Percentiles rank a stretch among this genome's conserved stretches.
Conservation (phyloP, 2,329 filamentous ascomycete species). For the Trichoderma sp. region DNA sequence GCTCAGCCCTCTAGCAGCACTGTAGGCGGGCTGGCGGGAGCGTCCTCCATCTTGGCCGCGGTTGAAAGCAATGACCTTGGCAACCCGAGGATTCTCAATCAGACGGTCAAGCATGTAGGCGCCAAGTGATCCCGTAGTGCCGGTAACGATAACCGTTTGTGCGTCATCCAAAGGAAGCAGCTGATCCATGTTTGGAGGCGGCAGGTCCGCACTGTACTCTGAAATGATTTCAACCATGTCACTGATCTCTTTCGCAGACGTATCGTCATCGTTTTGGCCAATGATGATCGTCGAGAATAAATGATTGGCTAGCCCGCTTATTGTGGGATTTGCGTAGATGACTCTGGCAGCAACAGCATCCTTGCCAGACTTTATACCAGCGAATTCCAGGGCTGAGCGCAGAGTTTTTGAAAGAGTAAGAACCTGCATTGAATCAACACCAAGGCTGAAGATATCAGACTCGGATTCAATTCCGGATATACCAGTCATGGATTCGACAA, state of each 20-base stretch:
- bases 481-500: constrained; percentile 21
- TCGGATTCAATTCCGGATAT: constrained; percentile 24
- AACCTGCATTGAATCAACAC: constrained; percentile 41
- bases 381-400: constrained; percentile 22
- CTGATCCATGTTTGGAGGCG: constrained; percentile 22
- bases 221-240: constrained; percentile 23
- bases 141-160: constrained; percentile 73
- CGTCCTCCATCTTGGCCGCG: constrained; percentile 35
- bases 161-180: constrained; percentile 28
- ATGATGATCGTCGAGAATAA: constrained; percentile 15
- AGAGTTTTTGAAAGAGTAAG: constrained; percentile 27
- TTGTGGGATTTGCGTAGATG: constrained; percentile 33
- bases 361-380: constrained; percentile 20
- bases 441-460: constrained; percentile 38
- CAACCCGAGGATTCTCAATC: constrained; percentile 25
- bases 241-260: not conserved
- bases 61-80: constrained; percentile 29
- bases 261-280: constrained; percentile 11
- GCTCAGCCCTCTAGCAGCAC: constrained; percentile 38
- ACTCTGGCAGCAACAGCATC: constrained; percentile 24
- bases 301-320: constrained; percentile 26
- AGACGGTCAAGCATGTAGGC: constrained; percentile 60
- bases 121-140: constrained; percentile 84
- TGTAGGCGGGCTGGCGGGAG: constrained; percentile 38
- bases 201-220: constrained; percentile 33